A percentile compares a stretch with the other conserved stretches of the same genome.
Conservation (phyloP, 768 basidiomycete species). For the Auricularia sp. region DNA sequence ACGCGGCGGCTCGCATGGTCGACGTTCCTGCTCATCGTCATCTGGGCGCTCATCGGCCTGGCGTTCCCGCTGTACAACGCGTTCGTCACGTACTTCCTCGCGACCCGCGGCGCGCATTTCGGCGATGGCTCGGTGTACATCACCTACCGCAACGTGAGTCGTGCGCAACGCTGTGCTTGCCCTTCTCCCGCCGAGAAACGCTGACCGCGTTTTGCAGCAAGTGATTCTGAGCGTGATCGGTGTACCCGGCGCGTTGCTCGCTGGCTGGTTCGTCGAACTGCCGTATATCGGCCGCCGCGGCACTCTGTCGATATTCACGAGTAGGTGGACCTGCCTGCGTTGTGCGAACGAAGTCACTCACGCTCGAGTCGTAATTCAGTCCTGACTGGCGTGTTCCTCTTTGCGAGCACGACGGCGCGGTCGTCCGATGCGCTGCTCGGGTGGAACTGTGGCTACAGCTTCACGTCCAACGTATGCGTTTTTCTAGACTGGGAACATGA, state of each 20-base stretch:
- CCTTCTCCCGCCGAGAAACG: slow-evolving; percentile 12
- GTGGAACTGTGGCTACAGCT: slow-evolving; percentile 51
- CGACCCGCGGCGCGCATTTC: slow-evolving; percentile 56
- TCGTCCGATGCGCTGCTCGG: slow-evolving; percentile 42
- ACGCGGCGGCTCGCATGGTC: slow-evolving; percentile 41
- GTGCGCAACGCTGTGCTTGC: too few relatives aligned
- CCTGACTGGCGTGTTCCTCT: slow-evolving; percentile 49
- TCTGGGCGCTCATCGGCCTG: slow-evolving; percentile 65
- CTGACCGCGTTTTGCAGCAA: slow-evolving; percentile 27
- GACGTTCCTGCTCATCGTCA: slow-evolving; percentile 38
- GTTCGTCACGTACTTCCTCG: slow-evolving; percentile 46
- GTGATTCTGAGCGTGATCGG: slow-evolving; percentile 49
- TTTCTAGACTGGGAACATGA: background rate
- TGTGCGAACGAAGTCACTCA: slow-evolving; percentile 5
- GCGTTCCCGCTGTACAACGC: slow-evolving; percentile 62
- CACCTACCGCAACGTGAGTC: slow-evolving; percentile 60
- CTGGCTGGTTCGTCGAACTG: slow-evolving; percentile 44
- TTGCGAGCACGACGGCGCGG: slow-evolving; percentile 46
- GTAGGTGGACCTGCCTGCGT: slow-evolving; percentile 19
- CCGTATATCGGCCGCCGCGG: slow-evolving; percentile 44
- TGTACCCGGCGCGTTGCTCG: slow-evolving; percentile 46
- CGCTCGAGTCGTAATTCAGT: slow-evolving; percentile 16
- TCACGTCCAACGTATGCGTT: slow-evolving; percentile 39
- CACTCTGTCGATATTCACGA: slow-evolving; percentile 41
- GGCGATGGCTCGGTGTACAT: slow-evolving; percentile 61